Base-by-base conservation (phyloP, 805 yeast genomes). In the Suhomyces sp. region DNA sequence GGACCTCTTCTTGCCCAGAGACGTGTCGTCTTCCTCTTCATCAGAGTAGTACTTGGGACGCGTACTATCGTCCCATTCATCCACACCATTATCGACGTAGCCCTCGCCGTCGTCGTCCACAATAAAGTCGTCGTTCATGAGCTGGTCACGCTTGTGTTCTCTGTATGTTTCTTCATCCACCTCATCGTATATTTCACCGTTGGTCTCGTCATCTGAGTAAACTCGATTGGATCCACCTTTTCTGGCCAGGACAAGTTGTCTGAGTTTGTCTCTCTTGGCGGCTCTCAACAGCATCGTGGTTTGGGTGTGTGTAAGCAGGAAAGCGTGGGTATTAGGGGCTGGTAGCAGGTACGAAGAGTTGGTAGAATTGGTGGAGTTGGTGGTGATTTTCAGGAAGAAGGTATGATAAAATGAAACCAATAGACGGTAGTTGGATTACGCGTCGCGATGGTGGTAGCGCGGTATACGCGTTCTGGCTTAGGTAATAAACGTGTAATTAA, bases 101-200 rank as follows among this genome's bases (percentile, higher is more conserved):
- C 97, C 98, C 45, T 82, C 83, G 19, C 96, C 96, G 47, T 84
- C 80, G 56, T 91, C 98, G 56, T 88, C 96, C 2, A 88, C 95
- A 23, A 91, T 93, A 55, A 91, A 91, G 57, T 91, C 96, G 52
- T 91, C 96, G 42, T 84, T 81, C 58, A 88, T 70, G 31, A 93
- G 68, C 39, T 88, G 86, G 39, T 83, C 78, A 49, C 95, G 77
- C 56, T 85, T 86, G 54, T 79, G 84, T 48, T 75, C 75, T 47
- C 91, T 70, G 60, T 78, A 91, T 23, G 81, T 79, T 19, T 73
- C 80, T 50, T 88, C 96, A 53, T 85, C 95, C 4, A 88, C 82
- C 52, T 87, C 90, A 50, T 91, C 97, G 55, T 90, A 93, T 40
- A 91, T 78, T 12, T 68, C 74, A 13, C 65, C 72, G 11, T 69